Conservation (phyloP, 2,329 filamentous ascomycete genomes). For the Elsinoe necatrix region DNA sequence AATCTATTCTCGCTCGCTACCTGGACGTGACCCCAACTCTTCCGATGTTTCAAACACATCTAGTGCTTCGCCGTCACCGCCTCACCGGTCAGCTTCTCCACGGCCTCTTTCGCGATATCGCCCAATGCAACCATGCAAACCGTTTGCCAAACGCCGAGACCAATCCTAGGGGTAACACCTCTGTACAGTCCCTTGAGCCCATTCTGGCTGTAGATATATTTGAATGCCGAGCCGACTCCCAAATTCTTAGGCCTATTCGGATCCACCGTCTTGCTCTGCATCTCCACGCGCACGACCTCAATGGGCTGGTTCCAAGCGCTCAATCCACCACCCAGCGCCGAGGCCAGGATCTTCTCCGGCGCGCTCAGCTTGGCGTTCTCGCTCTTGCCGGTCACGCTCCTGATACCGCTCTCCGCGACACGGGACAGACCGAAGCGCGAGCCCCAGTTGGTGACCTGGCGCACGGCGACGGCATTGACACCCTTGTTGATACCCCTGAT, state of each 20-base stretch:
- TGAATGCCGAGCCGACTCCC: conserved; percentile 75
- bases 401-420: conserved; percentile 83
- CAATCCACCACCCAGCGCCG: conserved; percentile 81
- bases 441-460: conserved; percentile 99
- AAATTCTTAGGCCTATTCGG: conserved; percentile 98
- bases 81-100: conserved; percentile 58
- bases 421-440: conserved; percentile 89
- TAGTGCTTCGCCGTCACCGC: conserved; percentile 58
- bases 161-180: conserved; percentile 87
- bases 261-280: conserved; percentile 98
- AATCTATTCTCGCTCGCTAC: neutral
- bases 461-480: conserved; percentile 96
- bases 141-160: conserved; percentile 96
- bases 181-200: conserved; percentile 90
- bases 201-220: conserved; percentile 85
- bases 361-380: conserved; percentile 68
- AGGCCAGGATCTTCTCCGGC: conserved; percentile 81
- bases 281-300: conserved; percentile 98
- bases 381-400: conserved; percentile 67
- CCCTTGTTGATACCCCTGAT: conserved; percentile 96
- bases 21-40: neutral
- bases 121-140: conserved; percentile 99
- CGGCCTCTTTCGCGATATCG: conserved; percentile 63
- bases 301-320: conserved; percentile 99
- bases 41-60: conserved; percentile 21